Base-by-base conservation (phyloP, 176 grass and related monocot genomes). In the Calamus simplicifolius region DNA sequence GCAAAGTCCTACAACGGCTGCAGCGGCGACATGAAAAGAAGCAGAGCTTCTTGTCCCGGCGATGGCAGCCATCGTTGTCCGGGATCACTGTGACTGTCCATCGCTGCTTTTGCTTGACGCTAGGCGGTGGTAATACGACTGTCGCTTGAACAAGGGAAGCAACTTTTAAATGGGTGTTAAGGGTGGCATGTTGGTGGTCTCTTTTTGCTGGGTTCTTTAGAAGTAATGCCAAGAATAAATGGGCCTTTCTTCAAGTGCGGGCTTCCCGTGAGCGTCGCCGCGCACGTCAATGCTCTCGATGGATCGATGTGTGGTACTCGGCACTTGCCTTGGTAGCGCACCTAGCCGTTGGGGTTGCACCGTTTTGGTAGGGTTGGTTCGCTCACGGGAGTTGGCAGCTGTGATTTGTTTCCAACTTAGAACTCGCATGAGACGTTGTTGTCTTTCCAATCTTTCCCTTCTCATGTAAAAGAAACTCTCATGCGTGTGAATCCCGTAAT, bases 251-350 rank as follows among this genome's bases (percentile, higher is more conserved):
- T 52, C 3, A 0, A 2, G 26, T 29, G 25, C 25, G 63, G 63
- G 50, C 25, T 19, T 53, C 63, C 16, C 63, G 63, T 66, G 63
- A 66, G 23, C 4, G 27, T 23, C 17, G 62, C 49, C 16, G 62
- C 49, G 62, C 21, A 25, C 62, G 49, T 54, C 8, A 43, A 43
- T 43, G 35, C 35, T n/a, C n/a, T n/a, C n/a, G n/a, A n/a, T n/a
- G n/a, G n/a, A n/a, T n/a, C n/a, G n/a, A n/a, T n/a, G n/a, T n/a
- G n/a, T n/a, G n/a, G n/a, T n/a, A n/a, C n/a, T n/a, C n/a, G n/a
- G 35, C 35, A 43, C 12, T 43, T 43, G 35, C 3, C 35, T 13
- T 43, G 35, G 12, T 43, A 43, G 12, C 1, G 12, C 1, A 43
- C 35, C 3, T 43, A 43, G 35, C 35, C 35, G 35, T 43, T 43